These are phyloP conservation scores for Takakia lepidozioides DNA, from an alignment of 225 moss, liverwort and hornwort genomes.

Conservation along the genomic window DNA sequence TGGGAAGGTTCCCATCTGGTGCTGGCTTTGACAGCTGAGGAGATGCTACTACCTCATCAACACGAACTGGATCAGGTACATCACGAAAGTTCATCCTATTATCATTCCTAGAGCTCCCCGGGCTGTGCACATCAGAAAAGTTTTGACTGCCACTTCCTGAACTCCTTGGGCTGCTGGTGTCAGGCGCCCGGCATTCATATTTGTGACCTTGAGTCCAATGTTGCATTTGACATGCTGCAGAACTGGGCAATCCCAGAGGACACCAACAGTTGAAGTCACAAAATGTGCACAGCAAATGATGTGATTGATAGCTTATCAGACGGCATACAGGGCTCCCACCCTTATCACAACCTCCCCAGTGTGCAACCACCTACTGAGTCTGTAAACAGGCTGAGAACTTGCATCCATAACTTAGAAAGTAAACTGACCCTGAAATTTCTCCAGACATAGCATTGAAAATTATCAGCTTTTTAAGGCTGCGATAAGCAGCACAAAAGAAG, in stretches of 20 bases:
- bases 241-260: slow-evolving; percentile 53
- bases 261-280: no score
- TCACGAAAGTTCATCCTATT: slow-evolving; percentile 16
- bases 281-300: slow-evolving; percentile 2
- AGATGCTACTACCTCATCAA: slow-evolving; percentile 24
- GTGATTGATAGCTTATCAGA: slow-evolving; percentile 5
- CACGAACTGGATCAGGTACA: slow-evolving; percentile 11
- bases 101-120: slow-evolving; percentile 43
- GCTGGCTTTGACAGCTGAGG: no score
- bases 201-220: slow-evolving; percentile 84
- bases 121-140: slow-evolving; percentile 49
- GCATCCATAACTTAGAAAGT: no score
- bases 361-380: not conserved
- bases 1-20: no score
- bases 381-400: not conserved
- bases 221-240: slow-evolving; percentile 59
- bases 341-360: not conserved
- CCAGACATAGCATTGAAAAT: no score
- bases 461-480: no score
- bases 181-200: slow-evolving; percentile 53
- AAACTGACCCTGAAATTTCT: no score
- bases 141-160: slow-evolving; percentile 42
- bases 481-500: no score
- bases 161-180: slow-evolving; percentile 46
- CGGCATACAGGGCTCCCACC: not conserved